phyloP scores from a whole-genome alignment of 139 green algal species.

The Pedinophyceae sp. region DNA sequence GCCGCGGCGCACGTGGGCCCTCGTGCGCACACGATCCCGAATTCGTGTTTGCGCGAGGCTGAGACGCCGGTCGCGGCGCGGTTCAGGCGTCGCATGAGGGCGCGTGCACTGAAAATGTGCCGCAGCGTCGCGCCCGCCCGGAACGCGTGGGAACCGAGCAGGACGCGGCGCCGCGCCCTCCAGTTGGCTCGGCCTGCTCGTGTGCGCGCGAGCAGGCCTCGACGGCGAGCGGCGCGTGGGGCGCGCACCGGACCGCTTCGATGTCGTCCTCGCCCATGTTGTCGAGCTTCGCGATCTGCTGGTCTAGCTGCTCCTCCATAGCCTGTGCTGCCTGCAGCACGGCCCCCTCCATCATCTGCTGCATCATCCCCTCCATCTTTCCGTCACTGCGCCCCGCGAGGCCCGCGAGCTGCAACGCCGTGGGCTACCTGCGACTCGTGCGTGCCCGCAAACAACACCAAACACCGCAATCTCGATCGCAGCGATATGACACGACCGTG shows the following conservation, averaged over 20 bases:
- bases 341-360: constrained; percentile 31
- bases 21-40: too few relatives aligned
- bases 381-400: too few relatives aligned
- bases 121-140: too few relatives aligned
- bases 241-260: constrained; percentile 43
- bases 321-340: constrained; percentile 41
- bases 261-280: constrained; percentile 83
- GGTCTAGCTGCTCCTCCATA: constrained; percentile 75
- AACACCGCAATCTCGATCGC: too few relatives aligned
- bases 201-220: neutral
- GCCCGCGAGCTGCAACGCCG: too few relatives aligned
- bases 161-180: neutral
- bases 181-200: constrained; percentile 6
- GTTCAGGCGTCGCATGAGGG: neutral
- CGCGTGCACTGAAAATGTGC: too few relatives aligned
- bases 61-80: neutral
- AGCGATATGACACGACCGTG: too few relatives aligned
- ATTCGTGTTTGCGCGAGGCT: too few relatives aligned
- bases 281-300: constrained; percentile 64
- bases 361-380: constrained; percentile 9
- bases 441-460: too few relatives aligned
- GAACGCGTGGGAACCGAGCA: too few relatives aligned
- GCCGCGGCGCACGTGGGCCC: too few relatives aligned
- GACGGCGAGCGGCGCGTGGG: constrained; percentile 12
- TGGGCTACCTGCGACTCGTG: too few relatives aligned